Evolutionary conservation across 1,139 yeast genomes (phyloP).

Genomic region (Saccharomyces hybrid): DNA sequence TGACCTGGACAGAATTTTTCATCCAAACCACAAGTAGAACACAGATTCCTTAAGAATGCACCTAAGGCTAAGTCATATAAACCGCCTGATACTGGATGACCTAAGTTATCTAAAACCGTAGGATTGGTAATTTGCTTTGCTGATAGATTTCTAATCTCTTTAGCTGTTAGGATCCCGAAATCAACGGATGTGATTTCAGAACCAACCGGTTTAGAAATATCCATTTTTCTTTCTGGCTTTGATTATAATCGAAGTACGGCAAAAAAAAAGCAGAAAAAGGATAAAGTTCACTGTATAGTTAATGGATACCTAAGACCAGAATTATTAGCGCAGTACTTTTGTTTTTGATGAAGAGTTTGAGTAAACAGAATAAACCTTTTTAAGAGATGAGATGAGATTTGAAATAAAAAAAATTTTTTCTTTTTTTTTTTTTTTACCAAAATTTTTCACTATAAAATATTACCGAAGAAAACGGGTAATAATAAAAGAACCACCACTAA

Average conservation of each 20-base stretch:
- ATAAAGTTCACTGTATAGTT: background rate
- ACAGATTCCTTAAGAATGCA: constrained; percentile 79
- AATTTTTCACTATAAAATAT: background rate
- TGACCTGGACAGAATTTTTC: constrained; percentile 97
- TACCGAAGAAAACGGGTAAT: background rate
- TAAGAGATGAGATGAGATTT: background rate
- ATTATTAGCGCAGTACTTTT: background rate
- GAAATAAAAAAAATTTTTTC: background rate
- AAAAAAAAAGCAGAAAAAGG: background rate
- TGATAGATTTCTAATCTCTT: constrained; percentile 76
- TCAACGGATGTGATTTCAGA: constrained; percentile 89
- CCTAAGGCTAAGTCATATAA: constrained; percentile 90
- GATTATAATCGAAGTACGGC: background rate
- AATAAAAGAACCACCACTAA: background rate
- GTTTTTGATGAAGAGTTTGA: background rate
- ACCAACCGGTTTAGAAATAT: constrained; percentile 92
- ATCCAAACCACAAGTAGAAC: constrained; percentile 94
- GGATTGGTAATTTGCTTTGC: constrained; percentile 96
- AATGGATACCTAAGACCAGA: background rate
- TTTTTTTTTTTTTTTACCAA: background rate
- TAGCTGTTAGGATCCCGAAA: constrained; percentile 75
- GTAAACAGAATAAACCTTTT: background rate
- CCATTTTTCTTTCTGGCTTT: constrained; percentile 45
- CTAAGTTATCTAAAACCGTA: constrained; percentile 86
- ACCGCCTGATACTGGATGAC: constrained; percentile 93